Evolutionary conservation across 257 asterid genomes (phyloP), one percentile per base, ranked within the genome.

Genomic region (Lithospermum erythrorhizon): DNA sequence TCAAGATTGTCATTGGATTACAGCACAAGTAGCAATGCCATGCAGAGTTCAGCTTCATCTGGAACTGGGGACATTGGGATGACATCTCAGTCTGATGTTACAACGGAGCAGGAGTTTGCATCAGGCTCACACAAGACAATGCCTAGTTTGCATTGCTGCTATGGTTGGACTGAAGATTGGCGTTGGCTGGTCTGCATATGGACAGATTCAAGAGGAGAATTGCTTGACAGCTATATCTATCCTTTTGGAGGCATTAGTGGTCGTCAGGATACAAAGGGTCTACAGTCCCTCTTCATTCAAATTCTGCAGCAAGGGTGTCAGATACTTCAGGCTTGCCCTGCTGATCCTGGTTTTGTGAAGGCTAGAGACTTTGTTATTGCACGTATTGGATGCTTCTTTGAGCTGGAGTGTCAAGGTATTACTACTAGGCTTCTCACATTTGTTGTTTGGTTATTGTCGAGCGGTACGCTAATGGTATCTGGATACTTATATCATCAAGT

Each of bases 121-220:
- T 70, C 93, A 68, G 82, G 87, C 64, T 80, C 79, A 75, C 95
- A 76, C 59, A 89, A 83, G 81, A 59, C 84, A 64, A 81, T 82
- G 60, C 94, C 98, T 22, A 85, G 93, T 71, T 77, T 93, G 73
- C 99, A 93, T 75, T 93, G 99, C 75, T 89, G 99, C 79, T 93
- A 93, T 77, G 99, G 96, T 54, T 93, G 99, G 99, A 89, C 97
- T 58, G 99, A 93, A 72, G 99, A 93, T 82, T 93, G 99, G 99
- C 96, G 97, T 48, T 93, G 99, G 97, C 74, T 93, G 87, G 94
- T 89, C 58, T 86, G 89, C 79, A 70, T 93, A 65, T 93, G 99
- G 99, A 93, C 99, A 27, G 99, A 93, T 69, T 82, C 99, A 14
- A 83, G 99, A 75, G 97, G 97, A 41, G 99, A 93, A 72, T 75